phyloP scores from a whole-genome alignment of 305 asterid genomes.

The Lippia alba region DNA sequence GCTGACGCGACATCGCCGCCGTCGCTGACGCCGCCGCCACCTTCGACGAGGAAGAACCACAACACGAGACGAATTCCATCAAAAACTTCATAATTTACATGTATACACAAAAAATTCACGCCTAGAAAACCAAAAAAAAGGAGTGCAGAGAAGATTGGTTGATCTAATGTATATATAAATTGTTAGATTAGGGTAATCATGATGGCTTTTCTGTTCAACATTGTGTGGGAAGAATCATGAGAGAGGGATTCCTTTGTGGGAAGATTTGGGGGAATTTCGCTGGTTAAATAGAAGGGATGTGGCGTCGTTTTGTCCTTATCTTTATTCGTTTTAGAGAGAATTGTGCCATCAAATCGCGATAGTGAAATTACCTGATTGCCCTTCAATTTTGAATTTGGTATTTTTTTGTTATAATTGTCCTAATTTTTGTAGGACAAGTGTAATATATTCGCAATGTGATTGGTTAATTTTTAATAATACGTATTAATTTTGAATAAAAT shows the following conservation, averaged over 20 bases:
- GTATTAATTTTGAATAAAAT: too few relatives aligned
- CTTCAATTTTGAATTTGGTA: background rate
- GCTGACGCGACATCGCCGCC: background rate
- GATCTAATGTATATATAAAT: background rate
- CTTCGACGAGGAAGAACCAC: constrained; percentile 42
- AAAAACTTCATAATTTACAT: constrained; percentile 51
- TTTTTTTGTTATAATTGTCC: too few relatives aligned
- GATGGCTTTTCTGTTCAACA: background rate
- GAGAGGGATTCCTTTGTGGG: background rate
- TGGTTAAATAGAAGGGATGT: background rate
- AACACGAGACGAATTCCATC: constrained; percentile 52
- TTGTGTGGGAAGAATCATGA: constrained; percentile 23
- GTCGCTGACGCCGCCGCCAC: background rate
- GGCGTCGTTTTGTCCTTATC: constrained; percentile 32
- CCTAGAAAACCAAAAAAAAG: background rate
- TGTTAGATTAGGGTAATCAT: background rate
- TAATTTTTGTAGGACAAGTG: too few relatives aligned
- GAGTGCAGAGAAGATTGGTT: too few relatives aligned
- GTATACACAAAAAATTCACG: background rate
- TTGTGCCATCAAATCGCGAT: constrained; percentile 30
- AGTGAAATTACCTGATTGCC: constrained; percentile 6
- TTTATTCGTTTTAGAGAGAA: constrained; percentile 2
- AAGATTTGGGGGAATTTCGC: background rate
- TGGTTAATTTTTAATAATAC: background rate
- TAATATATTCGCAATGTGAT: background rate